Conservation (phyloP, 768 basidiomycete species). For the Xerocomus brunneocitrinus region DNA sequence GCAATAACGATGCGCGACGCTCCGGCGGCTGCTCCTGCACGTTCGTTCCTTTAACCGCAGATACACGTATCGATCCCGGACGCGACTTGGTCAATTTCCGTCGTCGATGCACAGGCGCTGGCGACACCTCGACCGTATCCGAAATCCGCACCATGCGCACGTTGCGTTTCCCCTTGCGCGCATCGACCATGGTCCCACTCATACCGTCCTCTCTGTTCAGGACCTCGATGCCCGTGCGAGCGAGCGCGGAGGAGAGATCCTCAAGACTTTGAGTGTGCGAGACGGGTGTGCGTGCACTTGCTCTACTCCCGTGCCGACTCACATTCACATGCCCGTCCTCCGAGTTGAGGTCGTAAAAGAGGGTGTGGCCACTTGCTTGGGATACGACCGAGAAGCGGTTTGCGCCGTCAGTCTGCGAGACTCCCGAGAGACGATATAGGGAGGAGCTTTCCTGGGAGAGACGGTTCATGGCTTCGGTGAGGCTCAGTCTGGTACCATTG, state of each 20-base stretch:
- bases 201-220: background rate
- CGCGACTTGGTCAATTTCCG: conserved; percentile 25
- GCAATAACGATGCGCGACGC: conserved; percentile 19
- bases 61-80: background rate
- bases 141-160: conserved; percentile 25
- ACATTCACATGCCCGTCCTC: background rate
- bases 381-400: conserved; percentile 24
- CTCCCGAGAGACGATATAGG: background rate
- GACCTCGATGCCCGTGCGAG: conserved; percentile 17
- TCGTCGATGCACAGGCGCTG: conserved; percentile 5
- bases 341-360: conserved; percentile 22
- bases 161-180: conserved; percentile 13
- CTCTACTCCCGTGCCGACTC: background rate
- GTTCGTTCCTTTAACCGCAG: background rate
- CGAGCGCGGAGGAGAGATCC: conserved; percentile 17
- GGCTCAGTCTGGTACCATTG: conserved; percentile 20
- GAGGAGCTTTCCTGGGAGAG: conserved; percentile 17
- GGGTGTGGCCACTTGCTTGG: conserved; percentile 23
- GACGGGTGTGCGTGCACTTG: background rate
- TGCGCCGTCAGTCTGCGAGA: conserved; percentile 3
- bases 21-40: conserved; percentile 1
- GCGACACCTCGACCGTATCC: conserved; percentile 21
- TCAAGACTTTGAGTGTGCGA: conserved; percentile 23
- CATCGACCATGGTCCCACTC: background rate
- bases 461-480: conserved; percentile 26